Base-by-base conservation (phyloP, 225 moss, liverwort and hornwort genomes). In the Rhytidiadelphus loreus region DNA sequence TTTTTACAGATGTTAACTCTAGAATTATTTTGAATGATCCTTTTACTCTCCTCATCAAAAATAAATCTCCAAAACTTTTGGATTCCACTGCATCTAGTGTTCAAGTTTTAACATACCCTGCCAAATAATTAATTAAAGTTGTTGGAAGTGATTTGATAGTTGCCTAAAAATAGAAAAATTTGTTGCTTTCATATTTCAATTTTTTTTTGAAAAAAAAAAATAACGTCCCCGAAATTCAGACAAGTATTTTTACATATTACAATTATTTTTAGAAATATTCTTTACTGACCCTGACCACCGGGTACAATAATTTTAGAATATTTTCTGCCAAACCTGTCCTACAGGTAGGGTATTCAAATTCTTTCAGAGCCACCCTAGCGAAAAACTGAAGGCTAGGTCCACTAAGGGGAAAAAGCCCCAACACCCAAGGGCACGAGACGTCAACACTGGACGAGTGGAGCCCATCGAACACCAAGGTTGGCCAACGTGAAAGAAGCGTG, bases 51-150 rank as follows among this genome's bases (percentile, higher is more conserved):
- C 0, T 24, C 1, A 53, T 3, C 1, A 3, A 15, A 37, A 24
- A 7, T 3, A 5, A 12, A 1, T 13, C n/a, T 13, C 7, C 12
- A 48, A 28, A 9, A 2, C 3, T 30, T 41, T 48, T 32, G 7
- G 6, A 0, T 2, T 32, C 3, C 32, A 32, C 0, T 1, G 1
- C 19, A 74, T 0, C 0, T 0, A 1, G 0, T 33, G 4, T 2
- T 21, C 0, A 75, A 0, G 13, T 12, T 21, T 33, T 50, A 35
- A 35, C 23, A 53, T 35, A 23, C 19, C 2, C 1, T 5, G 0
- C 0, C 2, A 2, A 20, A 50, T 52, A 21, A 33, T 75, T 52
- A 33, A 33, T 33, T 75, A 33, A 4, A 8, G 3, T 35, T 35
- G 3, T 23, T 0, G 0, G 0, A 55, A 16, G 6, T 55, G 2